Percentiles rank a stretch among this genome's conserved stretches.
Conservation (phyloP, 2,329 filamentous ascomycete species). For the Zarea fungicola region DNA sequence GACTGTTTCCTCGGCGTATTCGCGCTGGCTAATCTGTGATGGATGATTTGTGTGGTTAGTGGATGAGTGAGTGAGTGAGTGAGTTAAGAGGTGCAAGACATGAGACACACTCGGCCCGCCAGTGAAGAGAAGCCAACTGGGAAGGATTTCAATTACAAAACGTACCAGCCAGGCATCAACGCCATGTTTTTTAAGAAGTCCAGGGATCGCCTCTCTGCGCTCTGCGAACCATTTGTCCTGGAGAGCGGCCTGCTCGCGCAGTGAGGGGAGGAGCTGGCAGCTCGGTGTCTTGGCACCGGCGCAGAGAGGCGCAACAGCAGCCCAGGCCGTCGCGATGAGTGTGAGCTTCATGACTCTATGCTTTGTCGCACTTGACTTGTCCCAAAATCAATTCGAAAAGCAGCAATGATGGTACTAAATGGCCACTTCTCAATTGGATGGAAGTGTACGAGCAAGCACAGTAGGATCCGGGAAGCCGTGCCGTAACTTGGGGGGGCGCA, state of each 20-base stretch:
- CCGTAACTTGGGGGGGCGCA: too few species aligned
- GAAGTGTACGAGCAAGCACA: too few species aligned
- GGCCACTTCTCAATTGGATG: too few species aligned
- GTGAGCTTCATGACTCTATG: slow-evolving; percentile 9
- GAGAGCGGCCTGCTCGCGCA: slow-evolving; percentile 32
- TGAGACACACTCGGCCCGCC: too few species aligned
- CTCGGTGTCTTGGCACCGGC: slow-evolving; percentile 3
- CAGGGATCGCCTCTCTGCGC: slow-evolving; percentile 36
- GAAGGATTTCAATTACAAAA: too few species aligned
- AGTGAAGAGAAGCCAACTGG: too few species aligned
- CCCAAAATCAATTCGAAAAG: too few species aligned
- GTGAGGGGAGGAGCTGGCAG: slow-evolving; percentile 14
- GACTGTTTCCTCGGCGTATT: slow-evolving; percentile 47
- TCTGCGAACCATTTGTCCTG: slow-evolving; percentile 40
- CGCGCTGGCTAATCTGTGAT: slow-evolving; percentile 45
- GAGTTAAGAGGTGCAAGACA: too few species aligned
- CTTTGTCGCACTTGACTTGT: too few species aligned
- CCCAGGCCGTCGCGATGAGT: neutral
- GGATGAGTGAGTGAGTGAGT: neutral
- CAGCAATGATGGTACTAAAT: too few species aligned
- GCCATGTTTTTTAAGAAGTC: slow-evolving; percentile 37
- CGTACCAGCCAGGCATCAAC: slow-evolving; percentile 45
- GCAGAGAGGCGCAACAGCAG: neutral
- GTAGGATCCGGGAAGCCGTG: too few species aligned
- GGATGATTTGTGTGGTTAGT: neutral